These are phyloP conservation scores for Colletotrichum orchidophilum DNA, from an alignment of 2,329 filamentous ascomycete species.

Conservation along the genomic window DNA sequence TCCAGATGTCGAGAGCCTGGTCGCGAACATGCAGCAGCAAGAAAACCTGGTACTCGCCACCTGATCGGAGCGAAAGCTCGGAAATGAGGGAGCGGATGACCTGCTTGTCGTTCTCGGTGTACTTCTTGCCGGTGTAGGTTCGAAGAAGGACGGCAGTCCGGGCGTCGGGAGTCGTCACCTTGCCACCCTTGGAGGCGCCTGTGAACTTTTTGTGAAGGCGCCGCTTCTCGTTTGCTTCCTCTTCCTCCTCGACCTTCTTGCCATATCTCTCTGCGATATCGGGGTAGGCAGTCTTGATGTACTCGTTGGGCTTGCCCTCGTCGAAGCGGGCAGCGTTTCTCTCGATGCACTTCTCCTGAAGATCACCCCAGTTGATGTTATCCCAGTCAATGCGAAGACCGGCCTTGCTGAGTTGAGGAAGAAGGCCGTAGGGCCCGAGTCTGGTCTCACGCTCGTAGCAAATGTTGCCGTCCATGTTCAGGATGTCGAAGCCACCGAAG, in stretches of 20 bases:
- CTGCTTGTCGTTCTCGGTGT: slow-evolving; percentile 82
- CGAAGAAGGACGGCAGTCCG: slow-evolving; percentile 81
- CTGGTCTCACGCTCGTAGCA: slow-evolving; percentile 77
- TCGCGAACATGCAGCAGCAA: slow-evolving; percentile 83
- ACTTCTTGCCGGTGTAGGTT: slow-evolving; percentile 78
- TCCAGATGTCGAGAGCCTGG: slow-evolving; percentile 64
- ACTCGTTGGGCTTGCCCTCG: slow-evolving; percentile 53
- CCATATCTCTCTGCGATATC: slow-evolving; percentile 29
- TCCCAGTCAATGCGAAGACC: slow-evolving; percentile 65
- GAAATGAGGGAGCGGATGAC: slow-evolving; percentile 81
- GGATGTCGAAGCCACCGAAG: slow-evolving; percentile 69
- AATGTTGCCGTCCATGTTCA: slow-evolving; percentile 69
- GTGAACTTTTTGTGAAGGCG: slow-evolving; percentile 11
- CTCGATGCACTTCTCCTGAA: slow-evolving; percentile 73
- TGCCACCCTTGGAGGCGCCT: slow-evolving; percentile 7
- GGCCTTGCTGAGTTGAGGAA: slow-evolving; percentile 57
- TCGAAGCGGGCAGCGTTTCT: slow-evolving; percentile 74
- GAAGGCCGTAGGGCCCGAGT: slow-evolving; percentile 72
- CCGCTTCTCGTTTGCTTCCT: slow-evolving; percentile 14
- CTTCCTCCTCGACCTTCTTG: neutral
- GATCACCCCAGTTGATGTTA: slow-evolving; percentile 73
- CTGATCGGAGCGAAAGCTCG: slow-evolving; percentile 78
- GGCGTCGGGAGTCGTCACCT: slow-evolving; percentile 9
- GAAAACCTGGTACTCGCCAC: slow-evolving; percentile 84
- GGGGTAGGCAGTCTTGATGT: slow-evolving; percentile 49